A percentile compares a stretch with the other conserved stretches of the same genome.
Evolutionary conservation across 768 basidiomycete species (phyloP).

Genomic region (Chalciporus pseudorubinellus): DNA sequence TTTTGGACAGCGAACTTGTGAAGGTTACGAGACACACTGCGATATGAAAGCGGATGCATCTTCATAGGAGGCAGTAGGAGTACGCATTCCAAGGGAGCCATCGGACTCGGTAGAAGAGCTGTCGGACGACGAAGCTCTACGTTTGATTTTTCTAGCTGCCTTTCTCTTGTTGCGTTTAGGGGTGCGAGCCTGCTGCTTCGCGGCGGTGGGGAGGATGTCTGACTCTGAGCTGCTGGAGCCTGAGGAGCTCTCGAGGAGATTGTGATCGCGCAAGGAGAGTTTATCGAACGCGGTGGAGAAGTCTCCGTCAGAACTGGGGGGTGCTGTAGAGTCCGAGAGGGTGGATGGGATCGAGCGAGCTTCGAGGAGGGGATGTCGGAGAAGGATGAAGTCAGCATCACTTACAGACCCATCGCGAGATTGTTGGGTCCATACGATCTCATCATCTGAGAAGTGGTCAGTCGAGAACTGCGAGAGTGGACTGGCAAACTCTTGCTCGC

Average conservation of each 20-base stretch:
- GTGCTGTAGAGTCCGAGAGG: slow-evolving; percentile 5
- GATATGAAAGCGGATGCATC: slow-evolving; percentile 30
- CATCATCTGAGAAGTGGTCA: slow-evolving; percentile 19
- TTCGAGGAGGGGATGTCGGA: slow-evolving; percentile 18
- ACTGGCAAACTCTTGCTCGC: slow-evolving; percentile 6
- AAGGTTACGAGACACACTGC: slow-evolving; percentile 11
- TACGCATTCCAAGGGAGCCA: slow-evolving; percentile 7
- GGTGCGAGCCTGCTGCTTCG: not conserved
- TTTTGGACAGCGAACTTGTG: not conserved
- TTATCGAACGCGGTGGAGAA: slow-evolving; percentile 13
- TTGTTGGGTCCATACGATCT: slow-evolving; percentile 16
- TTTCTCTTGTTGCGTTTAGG: slow-evolving; percentile 1
- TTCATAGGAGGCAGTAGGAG: slow-evolving; percentile 20
- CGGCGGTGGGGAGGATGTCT: not conserved
- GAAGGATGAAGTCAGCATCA: slow-evolving; percentile 26
- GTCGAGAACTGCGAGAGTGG: slow-evolving; percentile 14
- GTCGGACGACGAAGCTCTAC: slow-evolving; percentile 1
- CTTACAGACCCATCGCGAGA: slow-evolving; percentile 1
- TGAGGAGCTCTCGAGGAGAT: not conserved
- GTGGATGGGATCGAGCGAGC: slow-evolving; percentile 13
- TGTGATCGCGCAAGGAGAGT: slow-evolving; percentile 17
- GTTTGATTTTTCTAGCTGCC: slow-evolving; percentile 1
- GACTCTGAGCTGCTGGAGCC: slow-evolving; percentile 11
- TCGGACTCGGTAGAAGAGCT: slow-evolving; percentile 6
- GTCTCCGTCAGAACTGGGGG: slow-evolving; percentile 9